phyloP scores from a whole-genome alignment of 2,329 filamentous ascomycete genomes.

The Magnaporthales sp. region DNA sequence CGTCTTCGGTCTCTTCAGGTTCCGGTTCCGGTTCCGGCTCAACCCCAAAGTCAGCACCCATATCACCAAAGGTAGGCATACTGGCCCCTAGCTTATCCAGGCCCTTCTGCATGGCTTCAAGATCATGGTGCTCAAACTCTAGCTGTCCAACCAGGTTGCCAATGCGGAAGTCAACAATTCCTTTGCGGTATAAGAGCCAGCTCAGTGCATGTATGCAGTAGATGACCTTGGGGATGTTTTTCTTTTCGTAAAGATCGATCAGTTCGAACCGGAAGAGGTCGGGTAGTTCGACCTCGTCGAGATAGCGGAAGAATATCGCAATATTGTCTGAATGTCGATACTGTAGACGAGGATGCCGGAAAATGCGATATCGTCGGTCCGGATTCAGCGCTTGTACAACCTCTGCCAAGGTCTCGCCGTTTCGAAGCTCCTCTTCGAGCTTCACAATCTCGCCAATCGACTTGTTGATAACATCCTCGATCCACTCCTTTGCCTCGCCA shows the following conservation, averaged over 20 bases:
- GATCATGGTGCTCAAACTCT: constrained; percentile 94
- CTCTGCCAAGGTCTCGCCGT: constrained; percentile 91
- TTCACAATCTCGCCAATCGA: constrained; percentile 87
- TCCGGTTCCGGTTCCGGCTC: constrained; percentile 65
- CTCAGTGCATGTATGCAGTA: constrained; percentile 97
- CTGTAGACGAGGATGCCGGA: constrained; percentile 75
- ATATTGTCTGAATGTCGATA: constrained; percentile 98
- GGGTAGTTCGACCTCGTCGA: constrained; percentile 84
- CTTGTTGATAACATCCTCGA: constrained; percentile 80
- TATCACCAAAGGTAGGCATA: constrained; percentile 97
- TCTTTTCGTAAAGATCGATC: constrained; percentile 98
- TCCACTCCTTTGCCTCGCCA: constrained; percentile 98
- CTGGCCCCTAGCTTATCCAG: constrained; percentile 89
- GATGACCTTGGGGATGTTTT: constrained; percentile 98
- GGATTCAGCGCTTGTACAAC: constrained; percentile 85
- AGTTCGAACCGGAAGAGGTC: constrained; percentile 96
- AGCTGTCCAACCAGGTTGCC: constrained; percentile 94
- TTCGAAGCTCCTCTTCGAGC: constrained; percentile 81
- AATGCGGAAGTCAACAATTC: constrained; percentile 90
- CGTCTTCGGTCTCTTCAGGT: constrained; percentile 82
- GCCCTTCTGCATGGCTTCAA: constrained; percentile 94
- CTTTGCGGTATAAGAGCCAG: constrained; percentile 93
- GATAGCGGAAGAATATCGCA: constrained; percentile 86
- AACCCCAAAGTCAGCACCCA: constrained; percentile 90
- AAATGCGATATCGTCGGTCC: constrained; percentile 69